phyloP scores from a whole-genome alignment of 352 stramenopile species.

The Pythium phragmitis region DNA sequence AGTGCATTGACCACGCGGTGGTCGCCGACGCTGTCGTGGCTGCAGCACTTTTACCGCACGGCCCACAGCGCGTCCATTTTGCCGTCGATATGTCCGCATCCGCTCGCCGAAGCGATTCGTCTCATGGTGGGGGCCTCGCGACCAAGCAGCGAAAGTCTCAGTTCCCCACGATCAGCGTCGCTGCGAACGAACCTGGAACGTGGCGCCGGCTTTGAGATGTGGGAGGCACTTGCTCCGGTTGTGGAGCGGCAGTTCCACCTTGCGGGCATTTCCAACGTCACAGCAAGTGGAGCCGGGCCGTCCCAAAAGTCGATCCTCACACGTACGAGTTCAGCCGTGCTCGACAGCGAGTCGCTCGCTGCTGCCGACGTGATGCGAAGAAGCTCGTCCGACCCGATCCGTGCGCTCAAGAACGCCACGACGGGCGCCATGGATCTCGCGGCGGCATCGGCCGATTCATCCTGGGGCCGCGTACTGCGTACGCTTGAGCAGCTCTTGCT shows the following conservation, averaged over 20 bases:
- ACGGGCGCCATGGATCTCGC: slow-evolving; percentile 10
- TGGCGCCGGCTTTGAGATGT: slow-evolving; percentile 12
- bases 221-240: slow-evolving; percentile 17
- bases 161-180: slow-evolving; percentile 9
- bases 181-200: slow-evolving; percentile 14
- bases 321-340: slow-evolving; percentile 12
- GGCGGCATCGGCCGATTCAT: neutral
- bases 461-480: slow-evolving; percentile 22
- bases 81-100: slow-evolving; percentile 23
- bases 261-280: neutral
- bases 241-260: slow-evolving; percentile 22
- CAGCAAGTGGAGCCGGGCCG: neutral
- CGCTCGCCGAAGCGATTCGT: slow-evolving; percentile 24
- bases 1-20: slow-evolving; percentile 32
- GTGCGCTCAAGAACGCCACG: neutral
- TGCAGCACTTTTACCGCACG: slow-evolving; percentile 71
- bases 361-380: neutral
- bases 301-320: neutral
- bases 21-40: slow-evolving; percentile 34
- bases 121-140: slow-evolving; percentile 11
- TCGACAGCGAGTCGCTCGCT: slow-evolving; percentile 3
- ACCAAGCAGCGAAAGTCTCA: neutral
- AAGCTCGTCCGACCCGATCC: slow-evolving; percentile 15
- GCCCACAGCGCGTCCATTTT: slow-evolving; percentile 38
- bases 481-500: slow-evolving; percentile 22